Percentiles rank a stretch among this genome's conserved stretches.
phyloP scores from a whole-genome alignment of 202 grass and related monocot genomes.

The Schoenoplectus tabernaemontani region DNA sequence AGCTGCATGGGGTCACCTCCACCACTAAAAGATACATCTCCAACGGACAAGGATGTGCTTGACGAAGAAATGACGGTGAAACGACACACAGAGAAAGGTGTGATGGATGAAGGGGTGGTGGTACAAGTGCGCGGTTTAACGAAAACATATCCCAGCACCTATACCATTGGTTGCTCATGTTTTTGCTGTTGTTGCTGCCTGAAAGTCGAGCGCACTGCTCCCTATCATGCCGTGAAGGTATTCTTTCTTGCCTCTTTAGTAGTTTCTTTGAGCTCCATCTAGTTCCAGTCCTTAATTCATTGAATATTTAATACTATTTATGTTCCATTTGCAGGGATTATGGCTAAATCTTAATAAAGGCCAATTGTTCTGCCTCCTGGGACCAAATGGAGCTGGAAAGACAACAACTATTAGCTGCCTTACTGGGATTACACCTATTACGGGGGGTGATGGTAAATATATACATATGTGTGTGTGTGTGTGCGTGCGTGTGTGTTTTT shows the following conservation, averaged over 20 bases:
- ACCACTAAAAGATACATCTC: conserved; percentile 44
- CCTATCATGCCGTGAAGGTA: conserved; percentile 92
- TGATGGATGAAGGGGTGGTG: conserved; percentile 53
- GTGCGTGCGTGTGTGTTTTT: conserved; percentile 8
- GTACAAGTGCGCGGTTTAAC: conserved; percentile 67
- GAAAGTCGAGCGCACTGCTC: conserved; percentile 49
- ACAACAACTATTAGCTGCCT: conserved; percentile 85
- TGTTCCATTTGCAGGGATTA: conserved; percentile 41
- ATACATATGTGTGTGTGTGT: too few relatives aligned
- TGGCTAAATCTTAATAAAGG: conserved; percentile 89
- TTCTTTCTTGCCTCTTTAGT: not conserved
- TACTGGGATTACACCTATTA: conserved; percentile 88
- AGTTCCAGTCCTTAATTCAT: conserved; percentile 1
- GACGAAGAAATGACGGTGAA: conserved; percentile 54
- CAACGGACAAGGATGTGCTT: conserved; percentile 81
- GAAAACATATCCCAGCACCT: conserved; percentile 77
- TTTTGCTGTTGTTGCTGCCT: conserved; percentile 31
- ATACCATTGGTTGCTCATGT: not conserved
- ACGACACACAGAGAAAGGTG: conserved; percentile 32
- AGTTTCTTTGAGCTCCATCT: not conserved
- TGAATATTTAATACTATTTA: not conserved
- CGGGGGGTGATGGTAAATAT: conserved; percentile 84
- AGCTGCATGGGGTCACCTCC: conserved; percentile 57
- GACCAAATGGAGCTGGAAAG: conserved; percentile 91
- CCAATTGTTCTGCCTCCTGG: conserved; percentile 87